Evolutionary conservation across 495 filamentous ascomycete genomes (phyloP).

Genomic region (Lasiosphaeriaceae sp.): DNA sequence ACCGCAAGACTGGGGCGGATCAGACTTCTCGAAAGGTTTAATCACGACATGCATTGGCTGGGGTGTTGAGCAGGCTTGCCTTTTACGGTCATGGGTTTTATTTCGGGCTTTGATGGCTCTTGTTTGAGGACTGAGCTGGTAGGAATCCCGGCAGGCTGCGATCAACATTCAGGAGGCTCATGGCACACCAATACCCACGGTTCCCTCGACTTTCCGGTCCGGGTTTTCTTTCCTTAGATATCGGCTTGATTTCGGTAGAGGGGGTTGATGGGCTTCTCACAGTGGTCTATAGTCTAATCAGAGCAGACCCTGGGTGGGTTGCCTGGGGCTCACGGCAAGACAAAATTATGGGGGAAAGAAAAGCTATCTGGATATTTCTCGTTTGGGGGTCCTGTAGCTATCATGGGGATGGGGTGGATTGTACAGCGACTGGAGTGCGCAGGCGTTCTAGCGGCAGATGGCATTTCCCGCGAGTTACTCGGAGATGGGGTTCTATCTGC

Average conservation of each 20-base stretch:
- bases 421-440: not conserved
- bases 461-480: not conserved
- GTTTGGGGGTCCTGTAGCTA: not conserved
- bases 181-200: conserved; percentile 9
- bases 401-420: not conserved
- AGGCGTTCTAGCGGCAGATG: not conserved
- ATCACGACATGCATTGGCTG: conserved; percentile 31
- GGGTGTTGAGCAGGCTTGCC: conserved; percentile 24
- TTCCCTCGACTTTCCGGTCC: conserved; percentile 2
- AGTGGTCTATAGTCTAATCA: not conserved
- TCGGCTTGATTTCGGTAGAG: not conserved
- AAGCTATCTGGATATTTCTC: conserved; percentile 3
- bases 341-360: conserved; percentile 8
- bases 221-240: not conserved
- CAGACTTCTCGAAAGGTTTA: not conserved
- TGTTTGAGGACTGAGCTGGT: not conserved
- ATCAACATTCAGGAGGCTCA: not conserved
- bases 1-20: too few species aligned
- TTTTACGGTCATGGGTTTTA: conserved; percentile 4
- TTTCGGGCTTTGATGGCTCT: conserved; percentile 1
- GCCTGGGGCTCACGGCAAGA: conserved; percentile 1
- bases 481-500: too few species aligned
- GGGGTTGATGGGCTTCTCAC: conserved; percentile 1
- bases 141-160: not conserved
- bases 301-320: not conserved